Evolutionary conservation across 2,329 filamentous ascomycete genomes (phyloP).

Genomic region (Aquanectria penicillioides): DNA sequence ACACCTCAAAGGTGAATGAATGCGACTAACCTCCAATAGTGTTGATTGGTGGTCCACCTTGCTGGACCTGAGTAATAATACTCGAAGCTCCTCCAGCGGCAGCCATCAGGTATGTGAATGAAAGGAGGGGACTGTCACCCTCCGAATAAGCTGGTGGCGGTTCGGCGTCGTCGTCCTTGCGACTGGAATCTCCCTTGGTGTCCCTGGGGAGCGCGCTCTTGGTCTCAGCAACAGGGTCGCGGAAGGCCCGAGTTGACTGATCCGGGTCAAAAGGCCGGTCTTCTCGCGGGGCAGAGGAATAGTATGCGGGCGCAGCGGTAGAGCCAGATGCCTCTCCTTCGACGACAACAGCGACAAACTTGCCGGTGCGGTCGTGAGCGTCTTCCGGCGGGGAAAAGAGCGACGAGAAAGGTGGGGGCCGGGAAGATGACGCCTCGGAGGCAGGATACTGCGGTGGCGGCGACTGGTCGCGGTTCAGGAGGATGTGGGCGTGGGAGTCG

Average conservation of each 20-base stretch:
- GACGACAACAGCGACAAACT: conserved; percentile 45
- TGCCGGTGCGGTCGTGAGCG: conserved; percentile 48
- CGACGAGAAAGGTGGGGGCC: conserved; percentile 69
- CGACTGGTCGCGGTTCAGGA: conserved; percentile 53
- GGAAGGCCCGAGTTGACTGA: conserved; percentile 52
- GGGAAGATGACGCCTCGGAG: conserved; percentile 63
- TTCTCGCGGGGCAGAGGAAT: conserved; percentile 46
- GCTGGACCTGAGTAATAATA: conserved; percentile 99
- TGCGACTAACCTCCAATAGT: conserved; percentile 79
- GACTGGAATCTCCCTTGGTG: conserved; percentile 78
- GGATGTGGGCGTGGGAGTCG: conserved; percentile 32
- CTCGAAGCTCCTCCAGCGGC: conserved; percentile 95
- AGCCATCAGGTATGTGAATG: conserved; percentile 98
- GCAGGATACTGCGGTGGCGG: conserved; percentile 70
- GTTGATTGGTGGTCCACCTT: conserved; percentile 89
- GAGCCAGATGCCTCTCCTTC: conserved; percentile 48
- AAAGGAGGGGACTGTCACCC: conserved; percentile 89
- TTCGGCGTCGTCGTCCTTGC: conserved; percentile 85
- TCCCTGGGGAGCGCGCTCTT: conserved; percentile 87
- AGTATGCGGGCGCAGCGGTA: conserved; percentile 65
- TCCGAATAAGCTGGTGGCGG: conserved; percentile 96
- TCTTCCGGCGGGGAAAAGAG: conserved; percentile 58
- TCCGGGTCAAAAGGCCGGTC: conserved; percentile 50
- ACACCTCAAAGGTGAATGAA: neutral
- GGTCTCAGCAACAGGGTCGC: conserved; percentile 74